Conservation (phyloP, 306 rosid species). For the Sphenostylis stenocarpa region DNA sequence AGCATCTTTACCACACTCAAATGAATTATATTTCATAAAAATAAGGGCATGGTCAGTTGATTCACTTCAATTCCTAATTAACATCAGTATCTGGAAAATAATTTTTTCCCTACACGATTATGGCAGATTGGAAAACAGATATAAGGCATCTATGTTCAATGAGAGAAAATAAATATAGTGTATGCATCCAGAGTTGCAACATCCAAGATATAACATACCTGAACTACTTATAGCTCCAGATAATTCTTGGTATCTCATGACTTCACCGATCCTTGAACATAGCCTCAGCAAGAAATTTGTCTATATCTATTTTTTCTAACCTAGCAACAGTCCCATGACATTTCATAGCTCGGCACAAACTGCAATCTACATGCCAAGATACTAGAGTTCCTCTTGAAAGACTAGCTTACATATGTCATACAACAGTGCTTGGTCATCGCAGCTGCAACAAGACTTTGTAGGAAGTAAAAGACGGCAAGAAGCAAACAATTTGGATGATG, state of each 20-base stretch:
- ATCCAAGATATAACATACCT: slow-evolving; percentile 46
- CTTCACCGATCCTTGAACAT: slow-evolving; percentile 38
- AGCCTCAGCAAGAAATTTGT: slow-evolving; percentile 28
- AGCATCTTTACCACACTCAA: neutral
- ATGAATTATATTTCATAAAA: neutral
- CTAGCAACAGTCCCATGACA: slow-evolving; percentile 41
- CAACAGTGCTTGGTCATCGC: slow-evolving; percentile 31
- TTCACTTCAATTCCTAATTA: neutral
- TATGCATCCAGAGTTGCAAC: slow-evolving; percentile 14
- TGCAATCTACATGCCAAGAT: slow-evolving; percentile 36
- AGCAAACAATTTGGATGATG: slow-evolving; percentile 39
- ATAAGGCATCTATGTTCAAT: neutral
- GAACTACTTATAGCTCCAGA: slow-evolving; percentile 43
- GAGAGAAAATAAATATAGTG: neutral
- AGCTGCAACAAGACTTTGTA: slow-evolving; percentile 43
- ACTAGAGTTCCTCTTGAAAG: slow-evolving; percentile 41
- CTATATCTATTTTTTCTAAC: slow-evolving; percentile 44
- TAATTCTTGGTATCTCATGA: slow-evolving; percentile 43
- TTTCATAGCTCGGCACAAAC: slow-evolving; percentile 37
- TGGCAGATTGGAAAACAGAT: slow-evolving; percentile 20
- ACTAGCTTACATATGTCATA: slow-evolving; percentile 41
- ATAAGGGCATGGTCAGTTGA: neutral
- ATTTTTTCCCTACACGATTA: neutral
- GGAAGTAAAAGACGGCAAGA: slow-evolving; percentile 40
- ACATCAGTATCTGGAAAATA: slow-evolving; percentile 14